Base-by-base conservation (phyloP, 2,329 filamentous ascomycete genomes). In the Geosmithia putterillii region DNA sequence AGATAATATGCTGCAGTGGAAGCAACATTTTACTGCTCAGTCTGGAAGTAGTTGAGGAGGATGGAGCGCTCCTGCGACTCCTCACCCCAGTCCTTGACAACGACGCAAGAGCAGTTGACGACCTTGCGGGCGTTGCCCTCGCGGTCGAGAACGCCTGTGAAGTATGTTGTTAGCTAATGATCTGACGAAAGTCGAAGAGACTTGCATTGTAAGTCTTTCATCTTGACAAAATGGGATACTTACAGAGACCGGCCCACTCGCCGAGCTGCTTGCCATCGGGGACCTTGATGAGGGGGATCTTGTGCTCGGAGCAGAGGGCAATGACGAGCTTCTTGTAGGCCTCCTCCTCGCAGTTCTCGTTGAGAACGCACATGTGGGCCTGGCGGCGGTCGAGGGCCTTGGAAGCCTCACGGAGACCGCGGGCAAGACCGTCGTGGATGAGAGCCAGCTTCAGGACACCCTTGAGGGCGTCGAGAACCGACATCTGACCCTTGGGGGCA, bases 291-390 rank as follows among this genome's bases (percentile, higher is more conserved):
- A 98, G 76, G 55, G 92, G 92, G 62, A 98, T 98, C 83, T 95
- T 95, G 79, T 98, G 92, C 82, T 98, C 92, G 53, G 84, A 86
- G 86, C 92, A 98, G 49, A 98, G 85, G 51, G 92, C 92, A 58
- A 96, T 86, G 61, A 98, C 90, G 55, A 98, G 82, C 85, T 98
- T 98, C 88, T 98, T 98, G 81, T 98, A 98, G 57, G 92, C 90
- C 74, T 98, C 92, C 81, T 98, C 92, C 78, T 98, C 92, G 79
- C 92, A 98, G 57, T 85, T 83, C 82, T 98, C 92, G 82, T 98
- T 98, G 61, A 98, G 83, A 57, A 98, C 92, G 70, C 92, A 98
- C 89, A 98, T 96, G 78, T 98, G 92, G 48, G 92, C 92, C 76
- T 98, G 86, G 65, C 92, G 88, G 65, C 92, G 83, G 74, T 98